A percentile compares a stretch with the other conserved stretches of the same genome.
Evolutionary conservation across 2,329 filamentous ascomycete genomes (phyloP).

Genomic region (Pestalotiopsis sp.): DNA sequence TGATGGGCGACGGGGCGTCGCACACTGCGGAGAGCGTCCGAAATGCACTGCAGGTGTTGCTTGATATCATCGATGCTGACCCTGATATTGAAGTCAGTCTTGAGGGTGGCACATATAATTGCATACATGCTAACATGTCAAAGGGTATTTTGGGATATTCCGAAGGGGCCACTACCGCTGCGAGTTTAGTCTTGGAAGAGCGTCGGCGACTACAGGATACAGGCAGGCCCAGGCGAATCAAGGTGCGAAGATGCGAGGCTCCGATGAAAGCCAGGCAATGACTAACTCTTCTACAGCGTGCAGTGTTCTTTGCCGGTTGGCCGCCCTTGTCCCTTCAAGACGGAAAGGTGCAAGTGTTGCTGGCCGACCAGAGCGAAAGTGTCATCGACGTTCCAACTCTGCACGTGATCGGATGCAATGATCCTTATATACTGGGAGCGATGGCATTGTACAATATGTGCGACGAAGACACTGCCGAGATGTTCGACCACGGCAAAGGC

Average conservation of each 20-base stretch:
- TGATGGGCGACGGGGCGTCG: conserved; percentile 1
- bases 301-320: conserved; percentile 49
- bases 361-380: conserved; percentile 41
- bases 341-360: conserved; percentile 27
- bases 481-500: conserved; percentile 47
- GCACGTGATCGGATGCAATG: conserved; percentile 41
- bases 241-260: conserved; percentile 25
- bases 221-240: conserved; percentile 36
- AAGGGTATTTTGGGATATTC: conserved; percentile 17
- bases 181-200: conserved; percentile 13
- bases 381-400: conserved; percentile 41
- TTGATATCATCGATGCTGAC: conserved; percentile 19
- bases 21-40: conserved; percentile 1
- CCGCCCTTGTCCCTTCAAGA: conserved; percentile 38
- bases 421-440: conserved; percentile 40
- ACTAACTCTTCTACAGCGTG: conserved; percentile 35
- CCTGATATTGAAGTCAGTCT: conserved; percentile 18
- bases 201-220: conserved; percentile 23
- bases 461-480: conserved; percentile 39
- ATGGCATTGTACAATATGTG: conserved; percentile 45
- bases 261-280: not conserved
- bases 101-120: not conserved
- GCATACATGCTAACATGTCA: not conserved
- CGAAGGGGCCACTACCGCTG: conserved; percentile 14
- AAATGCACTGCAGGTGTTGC: conserved; percentile 9